A percentile compares a stretch with the other conserved stretches of the same genome.
These are phyloP conservation scores for Cutaneotrichosporon sp. DNA, from an alignment of 1,284 basidiomycete genomes.

Conservation along the genomic window DNA sequence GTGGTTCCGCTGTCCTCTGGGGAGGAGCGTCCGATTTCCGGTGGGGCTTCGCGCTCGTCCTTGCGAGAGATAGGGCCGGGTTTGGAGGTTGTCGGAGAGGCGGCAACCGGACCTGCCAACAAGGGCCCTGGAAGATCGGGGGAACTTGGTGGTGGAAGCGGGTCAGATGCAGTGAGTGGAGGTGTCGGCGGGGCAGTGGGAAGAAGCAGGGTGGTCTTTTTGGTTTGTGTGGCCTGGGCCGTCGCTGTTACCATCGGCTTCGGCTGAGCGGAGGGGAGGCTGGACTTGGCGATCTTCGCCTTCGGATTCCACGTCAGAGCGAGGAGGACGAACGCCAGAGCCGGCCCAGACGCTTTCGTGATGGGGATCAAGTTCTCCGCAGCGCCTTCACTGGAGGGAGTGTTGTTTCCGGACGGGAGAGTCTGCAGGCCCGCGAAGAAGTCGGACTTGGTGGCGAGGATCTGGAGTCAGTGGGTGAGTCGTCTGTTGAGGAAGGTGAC, in stretches of 20 bases:
- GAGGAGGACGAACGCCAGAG: neutral
- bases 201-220: too few relatives aligned
- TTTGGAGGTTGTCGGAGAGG: too few relatives aligned
- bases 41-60: neutral
- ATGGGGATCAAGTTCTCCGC: neutral
- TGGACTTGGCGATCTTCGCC: too few relatives aligned
- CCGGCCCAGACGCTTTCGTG: neutral
- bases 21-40: neutral
- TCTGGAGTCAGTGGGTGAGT: neutral
- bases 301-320: neutral
- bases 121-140: too few relatives aligned
- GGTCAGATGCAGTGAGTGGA: neutral
- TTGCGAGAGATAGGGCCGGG: neutral
- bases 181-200: neutral
- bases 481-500: neutral
- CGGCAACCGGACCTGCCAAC: too few relatives aligned
- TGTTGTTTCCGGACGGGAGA: neutral
- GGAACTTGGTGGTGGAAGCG: too few relatives aligned
- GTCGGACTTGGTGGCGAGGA: neutral
- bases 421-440: neutral
- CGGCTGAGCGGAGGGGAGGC: too few relatives aligned
- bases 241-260: too few relatives aligned
- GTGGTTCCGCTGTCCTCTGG: neutral
- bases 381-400: too few relatives aligned
- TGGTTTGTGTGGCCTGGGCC: too few relatives aligned